phyloP scores from a whole-genome alignment of 2,329 filamentous ascomycete species.

The Penicillium paneum region DNA sequence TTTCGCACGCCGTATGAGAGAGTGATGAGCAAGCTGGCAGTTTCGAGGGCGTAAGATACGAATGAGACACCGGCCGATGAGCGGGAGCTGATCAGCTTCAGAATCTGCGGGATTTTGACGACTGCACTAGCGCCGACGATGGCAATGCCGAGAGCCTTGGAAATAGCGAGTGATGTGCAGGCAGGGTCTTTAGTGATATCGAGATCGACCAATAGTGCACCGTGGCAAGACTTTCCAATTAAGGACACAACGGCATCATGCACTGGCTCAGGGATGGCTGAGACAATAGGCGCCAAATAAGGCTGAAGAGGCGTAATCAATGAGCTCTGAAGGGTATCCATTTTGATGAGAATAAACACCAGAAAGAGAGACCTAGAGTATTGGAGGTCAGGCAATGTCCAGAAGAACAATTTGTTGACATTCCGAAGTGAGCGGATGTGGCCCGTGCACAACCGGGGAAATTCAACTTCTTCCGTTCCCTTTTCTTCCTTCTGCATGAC shows the following conservation, averaged over 20 bases:
- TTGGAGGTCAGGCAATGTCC: not conserved
- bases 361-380: not conserved
- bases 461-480: conserved; percentile 24
- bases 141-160: conserved; percentile 86
- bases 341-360: conserved; percentile 17
- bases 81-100: conserved; percentile 80
- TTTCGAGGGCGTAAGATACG: conserved; percentile 90
- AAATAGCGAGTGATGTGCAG: conserved; percentile 86
- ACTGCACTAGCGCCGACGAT: conserved; percentile 88
- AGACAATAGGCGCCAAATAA: conserved; percentile 64
- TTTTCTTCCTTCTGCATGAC: conserved; percentile 16
- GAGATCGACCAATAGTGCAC: conserved; percentile 78
- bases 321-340: conserved; percentile 43
- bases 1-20: conserved; percentile 90
- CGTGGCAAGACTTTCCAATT: conserved; percentile 81
- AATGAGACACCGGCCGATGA: conserved; percentile 84
- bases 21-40: conserved; percentile 78
- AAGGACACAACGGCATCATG: conserved; percentile 72
- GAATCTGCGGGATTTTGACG: conserved; percentile 94
- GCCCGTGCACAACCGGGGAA: conserved; percentile 30
- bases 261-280: conserved; percentile 70
- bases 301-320: conserved; percentile 46
- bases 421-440: conserved; percentile 25
- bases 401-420: conserved; percentile 19
- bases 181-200: conserved; percentile 67